A percentile compares a stretch with the other conserved stretches of the same genome.
phyloP scores from a whole-genome alignment of 352 stramenopile genomes.

The Pythium dissimile region DNA sequence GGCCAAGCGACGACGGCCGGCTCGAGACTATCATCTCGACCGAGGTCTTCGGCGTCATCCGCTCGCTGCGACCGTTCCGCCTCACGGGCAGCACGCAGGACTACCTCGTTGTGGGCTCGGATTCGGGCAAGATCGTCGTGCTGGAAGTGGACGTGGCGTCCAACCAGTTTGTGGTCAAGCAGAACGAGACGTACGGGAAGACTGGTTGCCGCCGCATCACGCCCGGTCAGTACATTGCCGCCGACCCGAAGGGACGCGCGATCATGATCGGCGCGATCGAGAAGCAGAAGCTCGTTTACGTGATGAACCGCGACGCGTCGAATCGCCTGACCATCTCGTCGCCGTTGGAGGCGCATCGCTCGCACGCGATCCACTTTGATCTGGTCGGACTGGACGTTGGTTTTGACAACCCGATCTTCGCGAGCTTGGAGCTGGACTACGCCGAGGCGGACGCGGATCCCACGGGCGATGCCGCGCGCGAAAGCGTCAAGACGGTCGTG shows the following conservation, averaged over 20 bases:
- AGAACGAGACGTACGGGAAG: constrained; percentile 96
- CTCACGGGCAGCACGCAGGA: constrained; percentile 89
- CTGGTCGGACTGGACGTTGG: constrained; percentile 96
- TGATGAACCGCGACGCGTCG: constrained; percentile 96
- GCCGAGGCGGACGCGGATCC: constrained; percentile 82
- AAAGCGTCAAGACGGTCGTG: constrained; percentile 93
- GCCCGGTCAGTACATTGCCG: constrained; percentile 96
- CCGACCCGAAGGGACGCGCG: constrained; percentile 96
- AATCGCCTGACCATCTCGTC: constrained; percentile 96
- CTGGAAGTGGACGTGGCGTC: constrained; percentile 89
- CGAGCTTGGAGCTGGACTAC: constrained; percentile 96
- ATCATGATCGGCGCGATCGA: constrained; percentile 96
- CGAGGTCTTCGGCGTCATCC: constrained; percentile 90
- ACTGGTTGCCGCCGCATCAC: constrained; percentile 95
- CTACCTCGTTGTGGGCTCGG: constrained; percentile 94
- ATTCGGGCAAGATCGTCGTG: constrained; percentile 95
- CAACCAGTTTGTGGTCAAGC: constrained; percentile 80
- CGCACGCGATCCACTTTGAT: constrained; percentile 93
- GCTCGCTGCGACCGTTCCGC: constrained; percentile 89
- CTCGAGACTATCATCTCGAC: constrained; percentile 81
- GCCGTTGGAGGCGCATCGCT: constrained; percentile 98
- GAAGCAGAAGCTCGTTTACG: constrained; percentile 99
- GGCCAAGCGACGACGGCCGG: constrained; percentile 62
- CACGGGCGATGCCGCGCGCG: constrained; percentile 48
- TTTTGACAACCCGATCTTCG: constrained; percentile 99